Evolutionary conservation across 345 rosid genomes (phyloP).

Genomic region (Eutrema heterophyllum): DNA sequence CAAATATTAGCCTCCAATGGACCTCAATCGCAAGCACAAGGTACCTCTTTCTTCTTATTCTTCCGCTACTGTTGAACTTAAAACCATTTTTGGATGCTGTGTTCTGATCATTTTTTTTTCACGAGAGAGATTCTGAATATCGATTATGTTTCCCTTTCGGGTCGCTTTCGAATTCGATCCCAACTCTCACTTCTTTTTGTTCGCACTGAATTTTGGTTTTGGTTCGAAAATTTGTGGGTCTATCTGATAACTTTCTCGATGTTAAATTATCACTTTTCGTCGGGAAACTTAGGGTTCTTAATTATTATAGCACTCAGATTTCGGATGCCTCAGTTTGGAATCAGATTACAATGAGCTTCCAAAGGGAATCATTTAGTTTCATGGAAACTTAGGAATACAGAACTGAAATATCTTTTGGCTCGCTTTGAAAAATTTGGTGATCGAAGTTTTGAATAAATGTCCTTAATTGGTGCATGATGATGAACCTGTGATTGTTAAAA

Average conservation of each 20-base stretch:
- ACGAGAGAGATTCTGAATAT: background rate
- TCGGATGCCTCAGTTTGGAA: background rate
- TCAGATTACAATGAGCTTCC: background rate
- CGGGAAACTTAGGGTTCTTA: background rate
- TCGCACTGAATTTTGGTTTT: background rate
- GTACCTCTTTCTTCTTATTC: conserved; percentile 23
- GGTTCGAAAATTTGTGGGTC: background rate
- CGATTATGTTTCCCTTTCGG: background rate
- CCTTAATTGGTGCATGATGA: background rate
- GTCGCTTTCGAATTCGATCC: conserved; percentile 7
- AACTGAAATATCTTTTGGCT: background rate
- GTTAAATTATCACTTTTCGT: background rate
- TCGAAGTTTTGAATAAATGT: background rate
- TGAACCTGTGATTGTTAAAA: background rate
- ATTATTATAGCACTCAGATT: conserved; percentile 1
- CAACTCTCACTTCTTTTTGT: background rate
- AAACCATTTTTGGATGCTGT: background rate
- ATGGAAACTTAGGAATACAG: background rate
- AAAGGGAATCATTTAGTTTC: background rate
- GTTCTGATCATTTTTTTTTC: background rate
- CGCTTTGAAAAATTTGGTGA: background rate
- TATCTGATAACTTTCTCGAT: background rate
- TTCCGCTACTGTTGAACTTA: background rate
- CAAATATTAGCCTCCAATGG: conserved; percentile 39
- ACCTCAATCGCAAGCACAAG: conserved; percentile 65